Base-by-base conservation (phyloP, 2,329 filamentous ascomycete genomes). In the Beauveria caledonica region DNA sequence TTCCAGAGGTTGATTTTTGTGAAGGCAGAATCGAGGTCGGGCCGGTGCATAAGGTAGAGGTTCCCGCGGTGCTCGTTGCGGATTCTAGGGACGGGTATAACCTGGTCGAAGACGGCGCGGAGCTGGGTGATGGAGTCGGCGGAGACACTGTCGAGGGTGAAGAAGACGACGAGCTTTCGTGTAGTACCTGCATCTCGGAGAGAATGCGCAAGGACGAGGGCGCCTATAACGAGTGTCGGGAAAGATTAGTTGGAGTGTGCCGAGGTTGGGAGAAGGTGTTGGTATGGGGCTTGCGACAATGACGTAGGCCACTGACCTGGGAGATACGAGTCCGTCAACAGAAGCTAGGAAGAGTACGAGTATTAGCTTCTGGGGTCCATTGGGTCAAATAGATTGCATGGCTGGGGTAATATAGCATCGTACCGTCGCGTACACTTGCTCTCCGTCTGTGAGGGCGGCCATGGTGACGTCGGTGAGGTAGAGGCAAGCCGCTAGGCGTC, bases 1-100 rank as follows among this genome's bases (percentile, higher is more conserved):
- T 87, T 89, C 94, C 94, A 99, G 19, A 99, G 80, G 66, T 90
- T 86, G 74, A 99, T 92, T 78, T 99, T 99, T 66, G 94, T 97
- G 71, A 97, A 97, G 64, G 92, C 89, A 29, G 92, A 93, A 69
- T 93, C 86, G 55, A 99, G 81, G 70, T 99, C 94, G 64, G 86
- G 83, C 58, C 94, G 89, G 71, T 92, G 86, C 92, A 99, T 97
- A 60, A 97, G 83, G 73, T 88, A 86, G 60, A 99, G 84, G 69
- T 97, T 97, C 61, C 85, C 86, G 3, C 90, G 88, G 48, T 83
- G 84, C 62, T 83, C 80, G 72, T 92, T 97, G 64, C 83, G 83
- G 69, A 97, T 86, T 64, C 87, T 86, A 60, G 87, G 82, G 60
- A 97, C 90, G 36, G 92, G 87, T 64, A 97, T 88, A 62, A 97